phyloP scores from a whole-genome alignment of 108 stramenopile genomes.

The Nannochloropsis granulata region DNA sequence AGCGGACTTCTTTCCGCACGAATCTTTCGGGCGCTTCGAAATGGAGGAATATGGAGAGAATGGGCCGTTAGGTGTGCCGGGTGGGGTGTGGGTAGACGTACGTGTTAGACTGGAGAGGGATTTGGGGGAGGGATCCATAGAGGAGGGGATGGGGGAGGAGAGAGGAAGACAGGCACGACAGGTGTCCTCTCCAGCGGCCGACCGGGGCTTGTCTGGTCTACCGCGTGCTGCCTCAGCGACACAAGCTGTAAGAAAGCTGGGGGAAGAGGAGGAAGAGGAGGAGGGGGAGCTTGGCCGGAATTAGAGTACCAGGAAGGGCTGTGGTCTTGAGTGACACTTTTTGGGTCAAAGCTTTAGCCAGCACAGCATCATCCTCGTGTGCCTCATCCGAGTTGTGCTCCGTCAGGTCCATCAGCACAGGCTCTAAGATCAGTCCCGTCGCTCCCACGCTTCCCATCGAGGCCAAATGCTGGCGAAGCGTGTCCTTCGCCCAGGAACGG shows the following conservation, averaged over 20 bases:
- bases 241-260: too few relatives aligned
- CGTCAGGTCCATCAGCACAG: background rate
- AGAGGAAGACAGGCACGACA: background rate
- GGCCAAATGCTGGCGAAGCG: background rate
- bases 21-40: background rate
- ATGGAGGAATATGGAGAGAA: background rate
- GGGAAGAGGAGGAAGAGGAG: background rate
- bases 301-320: background rate
- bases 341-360: background rate
- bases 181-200: background rate
- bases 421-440: background rate
- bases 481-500: background rate
- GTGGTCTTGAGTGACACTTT: background rate
- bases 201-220: too few relatives aligned
- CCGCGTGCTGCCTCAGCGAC: too few relatives aligned
- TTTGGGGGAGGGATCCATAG: background rate
- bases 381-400: background rate
- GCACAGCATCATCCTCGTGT: background rate
- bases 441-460: background rate
- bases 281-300: background rate
- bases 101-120: background rate
- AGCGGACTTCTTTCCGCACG: background rate
- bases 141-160: background rate
- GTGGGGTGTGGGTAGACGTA: background rate
- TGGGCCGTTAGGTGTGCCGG: background rate